Evolutionary conservation across 2,329 filamentous ascomycete species (phyloP), one percentile per base, ranked within the genome.

Genomic region (Trichophyton verrucosum): DNA sequence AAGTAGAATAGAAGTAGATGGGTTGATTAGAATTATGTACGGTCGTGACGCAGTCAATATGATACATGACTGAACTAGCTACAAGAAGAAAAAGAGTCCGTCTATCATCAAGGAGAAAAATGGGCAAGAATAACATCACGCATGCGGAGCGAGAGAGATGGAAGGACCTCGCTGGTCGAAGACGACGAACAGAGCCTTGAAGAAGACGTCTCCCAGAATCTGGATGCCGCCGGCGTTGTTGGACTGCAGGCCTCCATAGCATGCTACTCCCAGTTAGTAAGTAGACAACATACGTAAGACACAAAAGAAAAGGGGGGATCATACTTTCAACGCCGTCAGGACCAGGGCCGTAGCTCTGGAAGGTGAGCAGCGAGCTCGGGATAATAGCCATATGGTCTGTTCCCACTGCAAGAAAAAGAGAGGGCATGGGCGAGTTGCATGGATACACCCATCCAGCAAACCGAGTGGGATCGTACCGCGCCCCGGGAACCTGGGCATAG

Each of bases 131-230:
- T 7, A n/a, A 4, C n/a, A 33, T 27, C 33, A 72, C 17, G 66
- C 65, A 57, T 77, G 76, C 40, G 75, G 71, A 22, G 80, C 82
- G 65, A 85, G 73, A 30, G 80, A 80, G 47, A 85, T 70, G 15
- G 73, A 75, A 2, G 78, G 78, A 1, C 74, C 74, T 2, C 74
- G 69, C 65, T 76, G 71, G 65, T 82, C 78, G 68, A 86, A 86
- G 61, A 83, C 81, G 53, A 83, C 82, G 67, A 84, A 82, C 65
- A 82, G 77, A 3, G 81, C 75, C 72, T 81, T 82, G 67, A 86
- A 77, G 71, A 85, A 80, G 27, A 80, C 76, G 66, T 85, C 83
- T n/a, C 83, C 83, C 60, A 79, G 80, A 58, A 86, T 81, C 40
- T 78, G 76, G 65, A 86, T 78, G 1, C 73, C 71, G 57, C 81